Evolutionary conservation across 306 rosid species (phyloP).

Genomic region (Malus sylvestris): DNA sequence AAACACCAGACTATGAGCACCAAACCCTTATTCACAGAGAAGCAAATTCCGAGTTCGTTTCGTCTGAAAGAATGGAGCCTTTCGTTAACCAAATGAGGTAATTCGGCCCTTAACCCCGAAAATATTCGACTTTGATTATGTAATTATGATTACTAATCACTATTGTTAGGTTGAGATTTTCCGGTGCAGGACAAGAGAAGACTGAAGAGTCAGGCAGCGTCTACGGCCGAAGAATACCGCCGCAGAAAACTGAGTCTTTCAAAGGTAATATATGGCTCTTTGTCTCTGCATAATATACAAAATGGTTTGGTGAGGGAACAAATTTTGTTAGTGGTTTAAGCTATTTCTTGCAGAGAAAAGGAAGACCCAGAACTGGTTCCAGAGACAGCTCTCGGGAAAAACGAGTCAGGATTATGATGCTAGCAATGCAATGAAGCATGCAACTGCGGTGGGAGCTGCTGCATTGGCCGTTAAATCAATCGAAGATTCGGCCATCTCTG

Average conservation of each 20-base stretch:
- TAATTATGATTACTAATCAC: background rate
- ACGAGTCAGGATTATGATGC: slow-evolving; percentile 43
- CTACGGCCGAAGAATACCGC: slow-evolving; percentile 30
- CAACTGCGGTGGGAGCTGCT: slow-evolving; percentile 76
- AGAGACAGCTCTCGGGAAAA: slow-evolving; percentile 33
- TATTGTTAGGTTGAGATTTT: slow-evolving; percentile 34
- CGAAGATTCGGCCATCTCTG: slow-evolving; percentile 19
- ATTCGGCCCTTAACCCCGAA: background rate
- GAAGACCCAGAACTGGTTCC: slow-evolving; percentile 49
- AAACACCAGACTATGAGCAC: slow-evolving; percentile 3
- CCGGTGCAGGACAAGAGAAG: slow-evolving; percentile 22
- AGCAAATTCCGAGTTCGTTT: slow-evolving; percentile 15
- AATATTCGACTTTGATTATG: background rate
- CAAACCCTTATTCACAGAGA: slow-evolving; percentile 3
- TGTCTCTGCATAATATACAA: background rate
- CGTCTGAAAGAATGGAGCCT: slow-evolving; percentile 24
- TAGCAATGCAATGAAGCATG: slow-evolving; percentile 31
- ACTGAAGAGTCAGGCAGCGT: slow-evolving; percentile 19
- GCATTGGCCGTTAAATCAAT: slow-evolving; percentile 41
- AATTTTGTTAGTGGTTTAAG: background rate
- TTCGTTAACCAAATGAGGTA: slow-evolving; percentile 46
- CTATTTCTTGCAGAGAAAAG: slow-evolving; percentile 44
- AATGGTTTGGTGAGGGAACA: background rate
- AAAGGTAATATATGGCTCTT: slow-evolving; percentile 37
- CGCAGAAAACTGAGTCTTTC: slow-evolving; percentile 38